These are phyloP conservation scores for Kentomonas sorsogonicus DNA, from an alignment of 208 protist species.

Conservation along the genomic window DNA sequence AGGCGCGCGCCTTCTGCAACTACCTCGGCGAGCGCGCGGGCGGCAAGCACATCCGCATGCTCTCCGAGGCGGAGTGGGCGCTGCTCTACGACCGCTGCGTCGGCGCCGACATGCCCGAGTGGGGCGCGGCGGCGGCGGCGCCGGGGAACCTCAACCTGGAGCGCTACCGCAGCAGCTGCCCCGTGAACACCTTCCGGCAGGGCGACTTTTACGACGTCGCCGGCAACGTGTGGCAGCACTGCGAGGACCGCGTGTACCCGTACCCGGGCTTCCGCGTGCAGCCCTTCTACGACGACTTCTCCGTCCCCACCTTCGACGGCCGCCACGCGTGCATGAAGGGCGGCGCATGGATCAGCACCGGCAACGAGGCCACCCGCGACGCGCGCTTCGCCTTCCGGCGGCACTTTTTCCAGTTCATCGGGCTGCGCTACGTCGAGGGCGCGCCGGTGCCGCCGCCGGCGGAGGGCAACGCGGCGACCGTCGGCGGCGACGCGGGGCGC, in stretches of 20 bases:
- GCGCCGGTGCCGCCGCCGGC: constrained; percentile 20
- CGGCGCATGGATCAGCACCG: constrained; percentile 91
- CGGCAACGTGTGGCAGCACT: constrained; percentile 96
- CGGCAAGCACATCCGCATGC: constrained; percentile 78
- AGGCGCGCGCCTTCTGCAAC: constrained; percentile 93
- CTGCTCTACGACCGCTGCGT: constrained; percentile 81
- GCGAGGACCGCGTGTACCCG: constrained; percentile 85
- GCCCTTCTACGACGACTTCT: constrained; percentile 96
- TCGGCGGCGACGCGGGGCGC: constrained; percentile 33
- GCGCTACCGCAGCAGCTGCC: constrained; percentile 76
- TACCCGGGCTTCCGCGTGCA: constrained; percentile 91
- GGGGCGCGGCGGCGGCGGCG: constrained; percentile 32
- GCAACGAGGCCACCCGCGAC: constrained; percentile 91
- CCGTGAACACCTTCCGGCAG: constrained; percentile 78
- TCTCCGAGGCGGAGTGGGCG: constrained; percentile 88
- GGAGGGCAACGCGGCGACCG: background rate
- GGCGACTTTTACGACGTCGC: constrained; percentile 89
- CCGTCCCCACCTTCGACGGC: constrained; percentile 94
- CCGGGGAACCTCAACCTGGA: constrained; percentile 88
- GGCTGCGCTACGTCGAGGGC: constrained; percentile 88
- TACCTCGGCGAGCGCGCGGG: constrained; percentile 87
- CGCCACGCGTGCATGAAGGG: constrained; percentile 94
- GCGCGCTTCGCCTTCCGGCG: constrained; percentile 93
- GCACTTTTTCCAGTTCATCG: constrained; percentile 96
- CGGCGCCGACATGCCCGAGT: constrained; percentile 68